Conservation (phyloP, 805 yeast species). For the Teunomyces cretensis region DNA sequence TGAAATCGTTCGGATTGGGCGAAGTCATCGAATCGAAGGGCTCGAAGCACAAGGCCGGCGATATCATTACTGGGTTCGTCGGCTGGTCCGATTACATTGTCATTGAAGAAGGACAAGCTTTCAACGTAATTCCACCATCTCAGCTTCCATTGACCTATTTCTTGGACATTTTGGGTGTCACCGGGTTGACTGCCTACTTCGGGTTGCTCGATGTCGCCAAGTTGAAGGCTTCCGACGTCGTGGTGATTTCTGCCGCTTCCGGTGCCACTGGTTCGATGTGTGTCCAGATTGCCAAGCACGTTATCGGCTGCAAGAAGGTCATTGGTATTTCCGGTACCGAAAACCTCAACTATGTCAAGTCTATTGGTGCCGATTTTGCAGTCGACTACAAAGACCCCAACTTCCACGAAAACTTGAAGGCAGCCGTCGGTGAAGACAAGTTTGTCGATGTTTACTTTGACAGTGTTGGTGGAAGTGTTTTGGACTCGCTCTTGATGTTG, state of each 20-base stretch:
- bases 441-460: constrained; percentile 57
- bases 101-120: constrained; percentile 23
- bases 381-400: constrained; percentile 52
- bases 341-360: constrained; percentile 53
- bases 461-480: constrained; percentile 62
- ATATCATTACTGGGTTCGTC: constrained; percentile 36
- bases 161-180: constrained; percentile 43
- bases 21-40: constrained; percentile 49
- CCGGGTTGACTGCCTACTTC: constrained; percentile 62
- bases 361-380: constrained; percentile 52
- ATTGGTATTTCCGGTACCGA: constrained; percentile 61
- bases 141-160: constrained; percentile 14
- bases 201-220: constrained; percentile 47
- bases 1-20: constrained; percentile 48
- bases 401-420: constrained; percentile 23
- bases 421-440: constrained; percentile 40
- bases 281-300: constrained; percentile 55
- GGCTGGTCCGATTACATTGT: constrained; percentile 52
- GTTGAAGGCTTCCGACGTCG: constrained; percentile 16
- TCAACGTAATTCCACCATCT: constrained; percentile 27
- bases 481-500: constrained; percentile 43
- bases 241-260: constrained; percentile 61
- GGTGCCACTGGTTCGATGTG: constrained; percentile 69
- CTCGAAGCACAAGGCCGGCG: constrained; percentile 42
- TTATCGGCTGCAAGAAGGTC: constrained; percentile 53